Base-by-base conservation (phyloP, 1,284 basidiomycete genomes). In the Leccinum subrobustum region DNA sequence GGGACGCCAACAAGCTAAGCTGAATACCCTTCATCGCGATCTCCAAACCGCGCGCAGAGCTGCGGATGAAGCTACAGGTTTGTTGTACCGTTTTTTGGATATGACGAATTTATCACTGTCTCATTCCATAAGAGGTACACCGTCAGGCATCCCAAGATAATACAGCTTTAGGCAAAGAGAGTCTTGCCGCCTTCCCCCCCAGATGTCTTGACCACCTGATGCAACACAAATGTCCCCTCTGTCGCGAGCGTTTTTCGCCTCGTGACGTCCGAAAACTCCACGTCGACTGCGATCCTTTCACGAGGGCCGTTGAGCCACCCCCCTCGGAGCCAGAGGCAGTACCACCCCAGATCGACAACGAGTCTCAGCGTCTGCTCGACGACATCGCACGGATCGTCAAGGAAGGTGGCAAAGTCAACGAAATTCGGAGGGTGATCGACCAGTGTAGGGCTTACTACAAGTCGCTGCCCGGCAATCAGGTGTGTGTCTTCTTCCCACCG, bases 51-150 rank as follows among this genome's bases (percentile, higher is more conserved):
- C 95, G 16, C 79, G 85, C 68, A 82, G 78, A 64, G 87, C 87
- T 12, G 92, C 94, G 37, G 82, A 91, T 65, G 85, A 83, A 54
- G 94, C 94, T 16, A 85, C 89, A 79, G 90, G 92, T 91, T 53
- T 37, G 73, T 58, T 29, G 31, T 8, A 14, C 37, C 33, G 11
- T 20, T 59, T 20, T 2, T 39, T n/a, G 58, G 31, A 23, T 33
- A 25, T 18, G 14, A 12, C 6, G 25, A 16, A 52, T 58, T 59
- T 61, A 23, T 64, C 9, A 23, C 20, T 14, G 4, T 12, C 3
- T 60, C 42, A 23, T 63, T 20, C 48, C 12, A 5, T 18, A 70
- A 89, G 92, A 94, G 77, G 87, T 87, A 44, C 91, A 93, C 68
- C 80, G 91, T 60, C 85, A 81, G 66, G 84, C 87, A 3, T 88